Base-by-base conservation (phyloP, 78 protist species). In the Protostelium mycophagum region DNA sequence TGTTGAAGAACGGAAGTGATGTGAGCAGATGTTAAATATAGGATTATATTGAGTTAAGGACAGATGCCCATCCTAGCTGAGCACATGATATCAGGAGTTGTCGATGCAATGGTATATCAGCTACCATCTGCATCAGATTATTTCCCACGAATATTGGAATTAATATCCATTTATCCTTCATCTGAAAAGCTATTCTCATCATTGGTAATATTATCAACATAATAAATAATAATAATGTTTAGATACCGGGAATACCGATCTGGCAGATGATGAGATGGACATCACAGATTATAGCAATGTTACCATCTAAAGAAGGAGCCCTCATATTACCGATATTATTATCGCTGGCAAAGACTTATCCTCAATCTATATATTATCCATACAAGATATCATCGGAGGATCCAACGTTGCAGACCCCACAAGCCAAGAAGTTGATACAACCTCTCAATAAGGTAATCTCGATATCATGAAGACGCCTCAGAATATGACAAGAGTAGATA, bases 201-300 rank as follows among this genome's bases (percentile, higher is more conserved):
- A 51, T 38, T 85, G 93, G 88, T 29, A 38, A 87, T 5, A 25
- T 39, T 1, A 35, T 51, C 0, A 35, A 87, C 63, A 36, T 23
- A 10, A 39, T 35, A 0, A 92, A 88, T 1, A 87, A 86, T 84
- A 85, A 83, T 23, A 38, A 87, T 51, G 73, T 25, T 9, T 23
- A 38, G 25, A 37, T 38, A 1, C 83, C 38, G 28, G 35, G 23
- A 9, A 91, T 92, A n/a, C 97, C 97, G 28, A 34, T 89, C 73
- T 95, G 97, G 97, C 90, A 92, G 95, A 88, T 95, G 37, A 87
- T 95, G 37, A 36, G 89, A 38, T 95, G 97, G 97, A 36, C 90
- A 28, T 85, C 95, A 63, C 97, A 95, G 84, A 90, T 92, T 87
- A 89, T 95, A 84, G 95, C 94, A 29, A 85, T 91, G 38, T 84